These are phyloP conservation scores for Phytophthora pinifolia DNA, from an alignment of 352 stramenopile species.

Conservation along the genomic window DNA sequence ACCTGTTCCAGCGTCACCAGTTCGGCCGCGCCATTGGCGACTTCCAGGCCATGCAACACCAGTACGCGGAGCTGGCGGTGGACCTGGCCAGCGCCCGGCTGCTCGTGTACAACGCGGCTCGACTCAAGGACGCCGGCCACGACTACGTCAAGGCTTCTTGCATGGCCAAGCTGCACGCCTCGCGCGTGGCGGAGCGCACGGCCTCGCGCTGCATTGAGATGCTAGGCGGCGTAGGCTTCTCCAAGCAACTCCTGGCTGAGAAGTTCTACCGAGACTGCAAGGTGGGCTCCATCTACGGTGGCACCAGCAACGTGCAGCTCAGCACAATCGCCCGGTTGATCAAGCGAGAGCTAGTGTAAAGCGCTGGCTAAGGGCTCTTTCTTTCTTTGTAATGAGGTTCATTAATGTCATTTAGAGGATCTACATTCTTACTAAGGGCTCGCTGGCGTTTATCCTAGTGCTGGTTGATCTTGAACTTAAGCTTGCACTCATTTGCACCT, in stretches of 20 bases:
- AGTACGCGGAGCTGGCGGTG: conserved; percentile 91
- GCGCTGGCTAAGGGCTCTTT: too few species aligned
- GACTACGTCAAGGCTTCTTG: conserved; percentile 93
- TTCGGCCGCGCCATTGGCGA: conserved; percentile 92
- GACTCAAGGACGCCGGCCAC: conserved; percentile 88
- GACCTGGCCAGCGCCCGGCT: conserved; percentile 89
- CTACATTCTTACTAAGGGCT: too few species aligned
- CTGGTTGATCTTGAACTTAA: too few species aligned
- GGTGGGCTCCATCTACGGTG: conserved; percentile 95
- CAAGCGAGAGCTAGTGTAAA: conserved; percentile 60
- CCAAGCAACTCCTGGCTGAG: conserved; percentile 88
- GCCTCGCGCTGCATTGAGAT: conserved; percentile 93
- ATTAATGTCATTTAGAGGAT: too few species aligned
- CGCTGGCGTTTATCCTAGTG: too few species aligned
- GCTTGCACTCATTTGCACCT: too few species aligned
- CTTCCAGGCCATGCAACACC: conserved; percentile 94
- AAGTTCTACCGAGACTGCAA: conserved; percentile 97
- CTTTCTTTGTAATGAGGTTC: too few species aligned
- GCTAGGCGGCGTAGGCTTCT: conserved; percentile 93
- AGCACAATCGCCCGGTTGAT: conserved; percentile 84
- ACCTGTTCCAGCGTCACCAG: conserved; percentile 92
- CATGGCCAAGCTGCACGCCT: conserved; percentile 94
- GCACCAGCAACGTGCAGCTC: conserved; percentile 94
- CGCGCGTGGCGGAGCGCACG: conserved; percentile 90
- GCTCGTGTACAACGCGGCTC: conserved; percentile 92